Conservation (phyloP, 306 rosid genomes). For the Chamaecrista fasciculata region DNA sequence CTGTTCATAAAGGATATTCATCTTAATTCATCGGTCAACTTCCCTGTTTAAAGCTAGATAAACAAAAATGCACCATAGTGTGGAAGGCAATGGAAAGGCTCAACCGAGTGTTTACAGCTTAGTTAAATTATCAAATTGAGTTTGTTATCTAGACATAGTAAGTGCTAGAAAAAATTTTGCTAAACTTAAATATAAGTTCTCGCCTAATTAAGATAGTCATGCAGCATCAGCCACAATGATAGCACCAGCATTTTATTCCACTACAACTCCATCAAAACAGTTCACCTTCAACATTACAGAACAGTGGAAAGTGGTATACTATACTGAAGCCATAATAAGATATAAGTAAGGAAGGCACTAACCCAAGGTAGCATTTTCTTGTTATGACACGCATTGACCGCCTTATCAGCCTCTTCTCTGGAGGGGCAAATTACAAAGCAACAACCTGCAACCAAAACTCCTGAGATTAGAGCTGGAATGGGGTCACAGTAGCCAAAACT, state of each 20-base stretch:
- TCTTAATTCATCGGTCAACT: not conserved
- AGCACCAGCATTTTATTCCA: slow-evolving; percentile 16
- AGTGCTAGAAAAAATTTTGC: not conserved
- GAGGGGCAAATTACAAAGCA: slow-evolving; percentile 91
- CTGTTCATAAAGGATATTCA: not conserved
- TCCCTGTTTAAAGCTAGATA: not conserved
- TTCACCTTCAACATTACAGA: slow-evolving; percentile 11
- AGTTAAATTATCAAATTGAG: not conserved
- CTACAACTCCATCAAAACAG: slow-evolving; percentile 5
- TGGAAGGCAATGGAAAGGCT: not conserved
- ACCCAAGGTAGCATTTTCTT: slow-evolving; percentile 85
- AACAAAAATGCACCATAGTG: not conserved
- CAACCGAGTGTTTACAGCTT: not conserved
- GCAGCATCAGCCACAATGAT: slow-evolving; percentile 22
- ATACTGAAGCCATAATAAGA: not conserved
- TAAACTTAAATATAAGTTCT: slow-evolving; percentile 26
- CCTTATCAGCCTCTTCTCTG: slow-evolving; percentile 89
- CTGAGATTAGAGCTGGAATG: slow-evolving; percentile 38
- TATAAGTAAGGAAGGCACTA: slow-evolving; percentile 34
- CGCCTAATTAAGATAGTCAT: slow-evolving; percentile 28
- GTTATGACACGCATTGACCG: slow-evolving; percentile 90
- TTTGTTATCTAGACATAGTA: slow-evolving; percentile 30
- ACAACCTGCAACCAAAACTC: slow-evolving; percentile 55
- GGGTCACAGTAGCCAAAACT: not conserved
- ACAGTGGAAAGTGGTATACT: too few relatives aligned